phyloP scores from a whole-genome alignment of 2,329 filamentous ascomycete genomes.

The Epichloe amarillans region DNA sequence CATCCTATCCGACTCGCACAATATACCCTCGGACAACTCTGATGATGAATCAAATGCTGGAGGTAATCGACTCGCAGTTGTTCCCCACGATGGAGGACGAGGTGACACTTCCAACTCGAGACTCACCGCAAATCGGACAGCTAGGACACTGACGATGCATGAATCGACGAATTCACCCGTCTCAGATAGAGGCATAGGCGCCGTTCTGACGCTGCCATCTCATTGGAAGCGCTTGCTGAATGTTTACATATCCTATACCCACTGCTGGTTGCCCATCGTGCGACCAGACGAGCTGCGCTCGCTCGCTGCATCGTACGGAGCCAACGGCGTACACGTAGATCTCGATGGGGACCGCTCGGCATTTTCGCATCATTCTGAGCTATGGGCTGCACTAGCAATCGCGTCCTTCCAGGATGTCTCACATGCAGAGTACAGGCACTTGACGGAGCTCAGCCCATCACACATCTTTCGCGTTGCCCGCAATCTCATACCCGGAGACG shows the following conservation, averaged over 20 bases:
- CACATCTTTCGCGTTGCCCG: constrained; percentile 38
- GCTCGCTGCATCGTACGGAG: constrained; percentile 29
- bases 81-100: neutral
- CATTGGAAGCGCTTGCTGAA: constrained; percentile 52
- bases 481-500: constrained; percentile 33
- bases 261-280: constrained; percentile 63
- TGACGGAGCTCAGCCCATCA: constrained; percentile 1
- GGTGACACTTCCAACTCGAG: neutral
- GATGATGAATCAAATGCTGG: constrained; percentile 21
- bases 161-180: neutral
- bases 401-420: constrained; percentile 38
- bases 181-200: neutral
- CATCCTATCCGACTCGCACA: constrained; percentile 36
- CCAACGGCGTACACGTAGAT: constrained; percentile 18
- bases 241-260: constrained; percentile 61
- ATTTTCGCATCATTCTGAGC: constrained; percentile 33
- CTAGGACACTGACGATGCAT: neutral
- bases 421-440: neutral
- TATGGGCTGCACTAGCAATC: constrained; percentile 47
- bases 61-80: constrained; percentile 8
- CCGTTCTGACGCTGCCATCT: constrained; percentile 25
- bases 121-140: neutral
- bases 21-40: constrained; percentile 19
- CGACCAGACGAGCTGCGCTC: constrained; percentile 50
- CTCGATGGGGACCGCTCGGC: constrained; percentile 19